Evolutionary conservation across 1,284 basidiomycete species (phyloP), one percentile per base, ranked within the genome.

Genomic region (Melampsora allii-populina): DNA sequence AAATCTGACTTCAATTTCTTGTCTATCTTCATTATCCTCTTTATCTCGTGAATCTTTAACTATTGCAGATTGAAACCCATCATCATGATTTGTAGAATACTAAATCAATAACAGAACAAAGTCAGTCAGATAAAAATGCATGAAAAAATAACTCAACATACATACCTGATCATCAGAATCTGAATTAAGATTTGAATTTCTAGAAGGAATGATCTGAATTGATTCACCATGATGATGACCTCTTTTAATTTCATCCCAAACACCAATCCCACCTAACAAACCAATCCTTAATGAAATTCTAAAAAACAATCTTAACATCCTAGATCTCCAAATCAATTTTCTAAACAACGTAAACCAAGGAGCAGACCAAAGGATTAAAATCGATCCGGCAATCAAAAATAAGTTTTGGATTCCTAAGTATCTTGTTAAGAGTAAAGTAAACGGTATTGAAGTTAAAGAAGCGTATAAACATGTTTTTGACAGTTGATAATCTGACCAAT

Each of bases 1-100:
- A 39, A 81, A 81, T 61, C 79, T 76, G 61, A 81, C 80, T 17
- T 78, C 73, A n/a, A 81, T 79, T 67, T 79, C 79, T 72, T 79
- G 76, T 56, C 4, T 21, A 21, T 56, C 7, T 56, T 56, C 50
- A 56, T 56, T 21, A 7, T 24, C 21, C 10, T 56, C 50, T 24
- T 24, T 6, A 2, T 56, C 50, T 21, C 7, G 27, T 14, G 9
- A 24, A 24, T 56, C 7, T 1, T 56, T 29, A 9, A 24, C 50
- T 4, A 24, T 12, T 2, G 21, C 27, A 56, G 50, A 56, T 24
- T 56, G n/a, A 21, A 56, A 10, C 1, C n/a, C 27, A 6, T 56
- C n/a, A 56, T 72, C 77, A 78, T 56, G 14, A 24, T 56, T 56
- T 56, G 27, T 24, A 56, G 12, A 56, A 21, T 21, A 1, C n/a